Evolutionary conservation across 176 grass and related monocot genomes (phyloP), one percentile per base, ranked within the genome.

Genomic region (Alopecurus myosuroides): DNA sequence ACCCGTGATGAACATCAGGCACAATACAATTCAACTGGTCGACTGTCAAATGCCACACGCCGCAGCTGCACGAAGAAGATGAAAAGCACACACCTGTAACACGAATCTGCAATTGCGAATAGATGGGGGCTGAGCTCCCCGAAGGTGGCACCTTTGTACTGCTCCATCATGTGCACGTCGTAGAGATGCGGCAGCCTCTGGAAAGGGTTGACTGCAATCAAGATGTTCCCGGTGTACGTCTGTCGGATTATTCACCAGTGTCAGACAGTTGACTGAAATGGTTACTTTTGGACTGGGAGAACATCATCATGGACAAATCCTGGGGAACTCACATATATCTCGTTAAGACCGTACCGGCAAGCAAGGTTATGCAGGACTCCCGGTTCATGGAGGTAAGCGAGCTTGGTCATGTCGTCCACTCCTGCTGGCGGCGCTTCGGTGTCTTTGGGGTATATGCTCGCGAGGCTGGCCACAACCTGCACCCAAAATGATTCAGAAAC

Each of bases 331-430:
- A 97, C 95, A 56, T 98, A 98, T 84, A 98, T 98, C 87, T 98
- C 92, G 82, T 98, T 98, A 10, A 98, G 80, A 2, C 82, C 64
- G 30, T 88, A 98, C 22, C 93, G 86, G 46, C 86, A 98, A 1
- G 78, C 50, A 37, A 98, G 95, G 60, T 98, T 95, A 20, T 92
- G 65, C 13, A 98, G 31, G 28, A 98, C 95, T 35, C 93, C 95
- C 8, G 95, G 95, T 52, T 98, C 95, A 76, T 98, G 93, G 46
- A 98, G 95, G 82, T 98, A 98, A 3, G 95, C 92, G 13, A 98
- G 87, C 88, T 95, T 98, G 1, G 95, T 98, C 95, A 98, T 98
- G 82, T 98, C 93, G 77, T 98, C 95, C 50, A 98, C 95, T 84
- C 95, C 95, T 3, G 91, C 82, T 1, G 91, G 88, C 22, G 95